A percentile compares a stretch with the other conserved stretches of the same genome.
These are phyloP conservation scores for Podaxis sp. DNA, from an alignment of 768 basidiomycete species.

Conservation along the genomic window DNA sequence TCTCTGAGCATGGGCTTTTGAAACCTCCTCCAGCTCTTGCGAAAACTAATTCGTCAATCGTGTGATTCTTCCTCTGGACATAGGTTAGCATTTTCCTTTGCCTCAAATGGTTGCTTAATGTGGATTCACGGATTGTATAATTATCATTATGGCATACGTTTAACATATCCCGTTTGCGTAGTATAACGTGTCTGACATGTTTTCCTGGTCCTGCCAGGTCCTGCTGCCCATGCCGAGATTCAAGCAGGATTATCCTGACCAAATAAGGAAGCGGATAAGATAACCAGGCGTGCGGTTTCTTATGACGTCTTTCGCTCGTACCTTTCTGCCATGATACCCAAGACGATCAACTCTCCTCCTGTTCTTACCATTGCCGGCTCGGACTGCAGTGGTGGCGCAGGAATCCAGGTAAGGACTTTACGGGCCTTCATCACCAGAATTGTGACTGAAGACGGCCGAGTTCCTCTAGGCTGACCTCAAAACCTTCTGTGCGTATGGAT, in stretches of 20 bases:
- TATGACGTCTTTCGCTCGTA: background rate
- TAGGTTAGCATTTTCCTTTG: too few species aligned
- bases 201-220: background rate
- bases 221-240: background rate
- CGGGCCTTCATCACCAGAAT: background rate
- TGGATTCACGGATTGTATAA: too few species aligned
- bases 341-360: slow-evolving; percentile 16
- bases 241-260: background rate
- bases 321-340: background rate
- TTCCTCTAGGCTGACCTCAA: slow-evolving; percentile 77
- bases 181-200: background rate
- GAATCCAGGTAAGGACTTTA: slow-evolving; percentile 64
- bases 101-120: too few species aligned
- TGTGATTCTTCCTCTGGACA: too few species aligned
- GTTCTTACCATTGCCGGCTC: slow-evolving; percentile 78
- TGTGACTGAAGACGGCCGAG: background rate
- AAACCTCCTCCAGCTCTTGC: background rate
- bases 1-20: background rate
- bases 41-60: background rate
- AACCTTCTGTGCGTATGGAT: slow-evolving; percentile 73
- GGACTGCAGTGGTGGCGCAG: slow-evolving; percentile 84
- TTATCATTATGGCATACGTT: too few species aligned
- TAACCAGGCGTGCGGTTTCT: background rate
- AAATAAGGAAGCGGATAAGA: background rate
- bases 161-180: too few species aligned